Base-by-base conservation (phyloP, 2,329 filamentous ascomycete genomes). In the Beauveria caledonica region DNA sequence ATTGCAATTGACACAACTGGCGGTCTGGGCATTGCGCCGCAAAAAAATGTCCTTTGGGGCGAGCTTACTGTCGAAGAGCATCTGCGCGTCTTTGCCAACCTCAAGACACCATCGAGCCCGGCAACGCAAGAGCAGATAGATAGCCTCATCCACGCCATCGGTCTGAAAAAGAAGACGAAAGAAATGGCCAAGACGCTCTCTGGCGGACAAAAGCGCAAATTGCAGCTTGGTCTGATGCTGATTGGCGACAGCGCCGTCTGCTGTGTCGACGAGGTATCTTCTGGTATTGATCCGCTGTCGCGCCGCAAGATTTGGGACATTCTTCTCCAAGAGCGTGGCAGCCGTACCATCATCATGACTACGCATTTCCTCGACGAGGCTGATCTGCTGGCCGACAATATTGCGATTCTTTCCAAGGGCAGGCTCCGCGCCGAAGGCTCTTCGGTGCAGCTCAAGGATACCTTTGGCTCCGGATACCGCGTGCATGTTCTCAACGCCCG, bases 311-410 rank as follows among this genome's bases (percentile, higher is more conserved):
- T 72, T 17, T 72, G 70, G 70, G 69, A 90, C 63, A 90, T 90
- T 59, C 75, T 90, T 1, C 74, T 90, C 9, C 81, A 84, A 0
- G 86, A 89, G 68, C 80, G 87, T 59, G 86, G 86, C 5, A 76
- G 77, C 46, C 74, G 87, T 42, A 89, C 87, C 0, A 87, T 90
- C 64, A 78, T 90, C 36, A 72, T 90, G 60, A 90, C 87, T 0
- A 90, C 87, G 0, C 87, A 90, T 70, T 90, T 90, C 68, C 77
- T 90, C n/a, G 87, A 90, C 64, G 87, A 90, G 71, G 87, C 87
- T 2, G 87, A 90, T 67, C 74, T 89, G 1, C 77, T 90, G 0
- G 84, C 87, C 0, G 87, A 90, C 67, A 82, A 87, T 59, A 89
- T 90, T 64, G 84, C 83, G 0, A 87, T 90, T 50, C 72, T 90